phyloP scores from a whole-genome alignment of 2,329 filamentous ascomycete genomes.

The Leptographium procerum region DNA sequence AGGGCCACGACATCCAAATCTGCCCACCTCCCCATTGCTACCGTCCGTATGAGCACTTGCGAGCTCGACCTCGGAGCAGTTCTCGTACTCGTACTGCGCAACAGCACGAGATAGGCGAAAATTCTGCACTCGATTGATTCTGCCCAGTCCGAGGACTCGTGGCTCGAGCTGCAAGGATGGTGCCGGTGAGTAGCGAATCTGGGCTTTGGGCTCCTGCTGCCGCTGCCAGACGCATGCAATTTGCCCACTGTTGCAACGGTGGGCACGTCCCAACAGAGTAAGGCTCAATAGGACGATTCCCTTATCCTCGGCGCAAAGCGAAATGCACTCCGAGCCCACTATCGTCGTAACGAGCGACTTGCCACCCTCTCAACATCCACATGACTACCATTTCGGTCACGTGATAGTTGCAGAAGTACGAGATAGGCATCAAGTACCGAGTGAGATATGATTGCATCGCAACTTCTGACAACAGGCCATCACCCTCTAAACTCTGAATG shows the following conservation, averaged over 20 bases:
- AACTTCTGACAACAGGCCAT: too few species aligned
- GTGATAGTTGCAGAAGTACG: not conserved
- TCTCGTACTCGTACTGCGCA: too few species aligned
- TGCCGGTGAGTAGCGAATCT: not conserved
- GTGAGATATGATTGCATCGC: too few species aligned
- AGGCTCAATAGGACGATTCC: not conserved
- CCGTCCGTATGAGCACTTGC: too few species aligned
- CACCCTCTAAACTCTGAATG: not conserved
- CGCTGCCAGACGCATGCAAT: not conserved
- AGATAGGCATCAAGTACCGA: not conserved
- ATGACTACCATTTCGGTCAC: too few species aligned
- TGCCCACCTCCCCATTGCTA: too few species aligned
- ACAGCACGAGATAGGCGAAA: not conserved
- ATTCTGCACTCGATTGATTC: not conserved
- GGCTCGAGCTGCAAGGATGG: too few species aligned
- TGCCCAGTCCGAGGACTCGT: too few species aligned
- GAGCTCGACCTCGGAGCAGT: too few species aligned
- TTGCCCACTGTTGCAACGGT: not conserved
- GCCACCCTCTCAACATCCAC: too few species aligned
- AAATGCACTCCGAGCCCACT: too few species aligned
- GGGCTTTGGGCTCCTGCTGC: not conserved
- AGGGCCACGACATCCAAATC: too few species aligned
- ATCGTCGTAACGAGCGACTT: not conserved
- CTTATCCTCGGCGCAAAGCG: not conserved
- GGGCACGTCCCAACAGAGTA: not conserved